Conservation (phyloP, 257 asterid genomes). For the Capsicum rhomboideum region DNA sequence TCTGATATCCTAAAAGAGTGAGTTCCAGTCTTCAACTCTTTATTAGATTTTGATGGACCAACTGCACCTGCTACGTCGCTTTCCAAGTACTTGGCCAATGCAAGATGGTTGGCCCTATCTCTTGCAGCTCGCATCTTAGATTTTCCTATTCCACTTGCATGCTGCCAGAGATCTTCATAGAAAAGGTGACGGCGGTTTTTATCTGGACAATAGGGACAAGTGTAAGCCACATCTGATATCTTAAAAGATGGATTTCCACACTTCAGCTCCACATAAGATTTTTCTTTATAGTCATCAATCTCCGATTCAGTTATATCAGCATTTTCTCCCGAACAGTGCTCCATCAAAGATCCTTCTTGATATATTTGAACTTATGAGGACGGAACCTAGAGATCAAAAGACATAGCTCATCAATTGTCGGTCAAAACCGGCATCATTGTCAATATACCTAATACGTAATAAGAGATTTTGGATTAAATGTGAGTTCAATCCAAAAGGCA, state of each 20-base stretch:
- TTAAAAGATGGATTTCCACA: slow-evolving; percentile 46
- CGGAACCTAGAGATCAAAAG: not conserved
- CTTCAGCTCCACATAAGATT: slow-evolving; percentile 34
- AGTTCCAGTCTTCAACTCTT: slow-evolving; percentile 49
- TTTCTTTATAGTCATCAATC: slow-evolving; percentile 20
- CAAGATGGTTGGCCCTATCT: slow-evolving; percentile 67
- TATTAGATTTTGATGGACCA: slow-evolving; percentile 34
- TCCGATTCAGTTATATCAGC: slow-evolving; percentile 27
- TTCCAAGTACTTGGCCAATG: slow-evolving; percentile 61
- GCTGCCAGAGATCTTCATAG: slow-evolving; percentile 64
- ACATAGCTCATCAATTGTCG: not conserved
- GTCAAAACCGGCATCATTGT: not conserved
- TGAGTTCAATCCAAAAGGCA: not conserved
- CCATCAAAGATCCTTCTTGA: slow-evolving; percentile 7
- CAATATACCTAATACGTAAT: not conserved
- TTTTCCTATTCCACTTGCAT: slow-evolving; percentile 49
- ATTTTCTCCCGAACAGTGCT: slow-evolving; percentile 25
- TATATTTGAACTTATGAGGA: not conserved
- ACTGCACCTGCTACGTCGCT: slow-evolving; percentile 26
- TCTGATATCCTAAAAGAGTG: slow-evolving; percentile 44
- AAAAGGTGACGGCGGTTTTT: slow-evolving; percentile 39
- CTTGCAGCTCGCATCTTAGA: slow-evolving; percentile 41
- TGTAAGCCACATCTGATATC: slow-evolving; percentile 40
- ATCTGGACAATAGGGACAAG: slow-evolving; percentile 74
- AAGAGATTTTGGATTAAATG: not conserved